Percentiles rank a stretch among this genome's conserved stretches.
phyloP scores from a whole-genome alignment of 1,284 basidiomycete species.

The Ustilago bromivora region DNA sequence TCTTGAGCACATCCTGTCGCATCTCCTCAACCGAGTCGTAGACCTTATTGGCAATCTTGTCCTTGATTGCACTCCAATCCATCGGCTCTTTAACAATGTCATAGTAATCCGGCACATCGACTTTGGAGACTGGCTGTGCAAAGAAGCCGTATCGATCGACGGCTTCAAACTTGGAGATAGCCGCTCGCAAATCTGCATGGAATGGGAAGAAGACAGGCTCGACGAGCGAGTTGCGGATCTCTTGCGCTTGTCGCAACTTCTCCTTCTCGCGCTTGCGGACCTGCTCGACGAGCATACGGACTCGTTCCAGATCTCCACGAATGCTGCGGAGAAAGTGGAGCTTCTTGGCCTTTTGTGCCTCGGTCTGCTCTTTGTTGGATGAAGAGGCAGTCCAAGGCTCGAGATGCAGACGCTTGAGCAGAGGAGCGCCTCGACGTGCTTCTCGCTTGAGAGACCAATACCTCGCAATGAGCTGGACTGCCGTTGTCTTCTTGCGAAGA shows the following conservation, averaged over 20 bases:
- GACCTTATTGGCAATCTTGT: slow-evolving; percentile 76
- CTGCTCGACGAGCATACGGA: slow-evolving; percentile 79
- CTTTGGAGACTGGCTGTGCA: slow-evolving; percentile 72
- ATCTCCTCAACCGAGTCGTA: slow-evolving; percentile 84
- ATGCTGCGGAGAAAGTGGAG: slow-evolving; percentile 76
- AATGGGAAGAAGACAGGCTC: slow-evolving; percentile 45
- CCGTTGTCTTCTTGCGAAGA: slow-evolving; percentile 81
- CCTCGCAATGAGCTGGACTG: slow-evolving; percentile 82
- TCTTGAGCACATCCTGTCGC: slow-evolving; percentile 84
- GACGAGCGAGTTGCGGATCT: slow-evolving; percentile 79
- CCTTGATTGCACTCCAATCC: slow-evolving; percentile 82
- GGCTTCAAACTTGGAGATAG: slow-evolving; percentile 29
- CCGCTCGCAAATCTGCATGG: slow-evolving; percentile 33
- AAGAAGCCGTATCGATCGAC: slow-evolving; percentile 61
- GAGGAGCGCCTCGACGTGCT: slow-evolving; percentile 88
- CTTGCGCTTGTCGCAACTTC: slow-evolving; percentile 81
- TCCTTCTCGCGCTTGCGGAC: slow-evolving; percentile 84
- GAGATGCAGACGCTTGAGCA: slow-evolving; percentile 91
- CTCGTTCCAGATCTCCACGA: slow-evolving; percentile 80
- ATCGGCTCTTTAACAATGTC: slow-evolving; percentile 88
- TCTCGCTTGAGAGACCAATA: slow-evolving; percentile 99
- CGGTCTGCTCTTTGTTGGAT: slow-evolving; percentile 75
- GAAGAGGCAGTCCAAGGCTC: slow-evolving; percentile 94
- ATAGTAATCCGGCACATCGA: slow-evolving; percentile 90
- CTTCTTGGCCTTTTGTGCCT: slow-evolving; percentile 79